phyloP scores from a whole-genome alignment of 192 early-diverging fungal species.

The Entomortierella lignicola region DNA sequence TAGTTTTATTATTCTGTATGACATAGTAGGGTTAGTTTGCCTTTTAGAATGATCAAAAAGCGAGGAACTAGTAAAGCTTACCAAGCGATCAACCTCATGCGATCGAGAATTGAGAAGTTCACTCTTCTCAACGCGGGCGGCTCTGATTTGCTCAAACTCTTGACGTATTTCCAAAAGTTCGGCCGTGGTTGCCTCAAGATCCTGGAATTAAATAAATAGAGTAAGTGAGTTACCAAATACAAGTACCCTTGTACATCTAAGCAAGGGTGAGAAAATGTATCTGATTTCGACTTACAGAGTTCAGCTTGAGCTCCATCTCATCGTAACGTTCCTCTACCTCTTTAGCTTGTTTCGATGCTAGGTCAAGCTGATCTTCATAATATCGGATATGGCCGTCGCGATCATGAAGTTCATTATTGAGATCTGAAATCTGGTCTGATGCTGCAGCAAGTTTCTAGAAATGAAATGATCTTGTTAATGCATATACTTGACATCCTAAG shows the following conservation, averaged over 20 bases:
- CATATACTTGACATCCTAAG: too few species aligned
- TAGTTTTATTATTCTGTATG: slow-evolving; percentile 31
- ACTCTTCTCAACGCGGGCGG: slow-evolving; percentile 40
- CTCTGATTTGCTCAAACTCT: slow-evolving; percentile 50
- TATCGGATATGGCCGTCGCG: slow-evolving; percentile 48
- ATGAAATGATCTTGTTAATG: not conserved
- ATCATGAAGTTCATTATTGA: slow-evolving; percentile 41
- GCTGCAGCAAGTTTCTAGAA: slow-evolving; percentile 40
- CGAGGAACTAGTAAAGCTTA: too few species aligned
- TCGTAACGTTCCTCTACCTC: slow-evolving; percentile 53
- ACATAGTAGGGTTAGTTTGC: not conserved
- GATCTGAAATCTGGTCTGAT: slow-evolving; percentile 40
- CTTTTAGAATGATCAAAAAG: too few species aligned
- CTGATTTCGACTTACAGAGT: slow-evolving; percentile 21
- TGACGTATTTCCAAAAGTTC: slow-evolving; percentile 38
- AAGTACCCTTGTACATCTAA: too few species aligned
- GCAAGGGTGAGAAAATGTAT: too few species aligned
- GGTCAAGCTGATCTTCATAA: slow-evolving; percentile 48
- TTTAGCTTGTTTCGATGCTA: slow-evolving; percentile 43
- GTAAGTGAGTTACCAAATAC: too few species aligned
- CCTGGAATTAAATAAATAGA: slow-evolving; percentile 45
- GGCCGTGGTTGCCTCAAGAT: slow-evolving; percentile 40
- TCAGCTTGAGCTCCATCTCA: slow-evolving; percentile 51
- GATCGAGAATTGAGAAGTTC: slow-evolving; percentile 37
- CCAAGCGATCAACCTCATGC: slow-evolving; percentile 55